A percentile compares a stretch with the other conserved stretches of the same genome.
Evolutionary conservation across 805 yeast species (phyloP).

Genomic region (Nakazawaea populi): DNA sequence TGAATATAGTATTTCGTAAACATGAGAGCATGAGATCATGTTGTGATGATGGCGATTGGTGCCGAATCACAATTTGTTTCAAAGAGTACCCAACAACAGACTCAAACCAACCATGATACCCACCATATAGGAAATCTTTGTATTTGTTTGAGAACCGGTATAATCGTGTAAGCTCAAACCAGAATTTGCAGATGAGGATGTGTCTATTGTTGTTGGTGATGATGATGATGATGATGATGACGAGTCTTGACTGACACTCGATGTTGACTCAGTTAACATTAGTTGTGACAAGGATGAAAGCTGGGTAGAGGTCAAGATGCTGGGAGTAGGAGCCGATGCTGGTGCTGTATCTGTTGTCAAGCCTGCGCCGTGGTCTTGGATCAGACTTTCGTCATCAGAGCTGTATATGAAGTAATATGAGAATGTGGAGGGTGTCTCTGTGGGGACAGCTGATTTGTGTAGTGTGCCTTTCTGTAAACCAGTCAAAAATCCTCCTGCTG

Average conservation of each 20-base stretch:
- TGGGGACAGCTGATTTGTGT: not conserved
- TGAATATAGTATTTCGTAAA: not conserved
- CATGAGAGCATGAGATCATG: not conserved
- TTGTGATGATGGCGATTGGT: not conserved
- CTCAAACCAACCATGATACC: slow-evolving; percentile 3
- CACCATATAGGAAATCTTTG: not conserved
- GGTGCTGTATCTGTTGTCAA: not conserved
- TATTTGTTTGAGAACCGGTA: not conserved
- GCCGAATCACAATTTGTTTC: not conserved
- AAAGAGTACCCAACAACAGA: not conserved
- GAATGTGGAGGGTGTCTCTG: not conserved
- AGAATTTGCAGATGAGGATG: not conserved
- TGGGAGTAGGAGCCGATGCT: not conserved
- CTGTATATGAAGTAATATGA: slow-evolving; percentile 2
- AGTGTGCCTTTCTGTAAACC: slow-evolving; percentile 3
- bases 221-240: not conserved
- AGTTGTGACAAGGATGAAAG: not conserved
- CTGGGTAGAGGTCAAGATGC: not conserved
- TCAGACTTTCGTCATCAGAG: not conserved
- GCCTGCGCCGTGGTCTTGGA: not conserved
- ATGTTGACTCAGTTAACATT: not conserved
- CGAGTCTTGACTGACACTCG: not conserved
- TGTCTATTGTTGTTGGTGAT: not conserved
- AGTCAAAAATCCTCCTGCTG: slow-evolving; percentile 1
- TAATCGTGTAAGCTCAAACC: not conserved